Percentiles rank a stretch among this genome's conserved stretches.
These are phyloP conservation scores for Acer saccharum DNA, from an alignment of 345 rosid genomes.

Conservation along the genomic window DNA sequence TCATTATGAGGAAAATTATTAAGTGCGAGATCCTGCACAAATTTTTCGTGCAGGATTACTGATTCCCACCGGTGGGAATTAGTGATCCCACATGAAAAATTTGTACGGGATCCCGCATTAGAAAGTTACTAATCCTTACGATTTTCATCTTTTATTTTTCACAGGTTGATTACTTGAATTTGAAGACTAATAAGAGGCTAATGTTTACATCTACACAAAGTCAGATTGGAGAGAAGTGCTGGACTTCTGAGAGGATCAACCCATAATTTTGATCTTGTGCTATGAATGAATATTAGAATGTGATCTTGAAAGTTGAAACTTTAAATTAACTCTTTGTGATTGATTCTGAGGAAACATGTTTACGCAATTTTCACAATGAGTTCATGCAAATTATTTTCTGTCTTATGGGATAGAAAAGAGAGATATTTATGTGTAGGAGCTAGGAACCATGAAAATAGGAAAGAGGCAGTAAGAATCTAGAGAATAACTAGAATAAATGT, in stretches of 20 bases:
- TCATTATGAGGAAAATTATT: not conserved
- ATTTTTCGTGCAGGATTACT: too few species aligned
- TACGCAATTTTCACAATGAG: not conserved
- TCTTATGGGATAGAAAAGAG: not conserved
- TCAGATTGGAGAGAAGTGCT: slow-evolving; percentile 48
- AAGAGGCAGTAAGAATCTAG: slow-evolving; percentile 6
- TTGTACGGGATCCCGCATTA: too few species aligned
- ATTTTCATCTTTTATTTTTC: slow-evolving; percentile 15
- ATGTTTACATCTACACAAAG: slow-evolving; percentile 43
- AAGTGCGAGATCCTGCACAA: too few species aligned
- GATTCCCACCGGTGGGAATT: too few species aligned
- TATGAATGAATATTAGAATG: not conserved
- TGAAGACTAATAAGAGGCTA: slow-evolving; percentile 78
- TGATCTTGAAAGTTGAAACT: slow-evolving; percentile 10
- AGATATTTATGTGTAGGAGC: not conserved
- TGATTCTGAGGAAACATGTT: not conserved
- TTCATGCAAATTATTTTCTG: not conserved
- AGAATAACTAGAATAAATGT: not conserved
- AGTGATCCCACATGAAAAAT: too few species aligned
- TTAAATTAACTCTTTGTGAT: not conserved
- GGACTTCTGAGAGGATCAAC: slow-evolving; percentile 68
- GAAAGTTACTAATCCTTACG: not conserved
- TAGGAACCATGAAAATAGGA: not conserved
- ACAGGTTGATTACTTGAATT: slow-evolving; percentile 89
- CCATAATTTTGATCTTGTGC: slow-evolving; percentile 36